phyloP scores from a whole-genome alignment of 805 yeast genomes.

The Teunomyces gatunensis region DNA sequence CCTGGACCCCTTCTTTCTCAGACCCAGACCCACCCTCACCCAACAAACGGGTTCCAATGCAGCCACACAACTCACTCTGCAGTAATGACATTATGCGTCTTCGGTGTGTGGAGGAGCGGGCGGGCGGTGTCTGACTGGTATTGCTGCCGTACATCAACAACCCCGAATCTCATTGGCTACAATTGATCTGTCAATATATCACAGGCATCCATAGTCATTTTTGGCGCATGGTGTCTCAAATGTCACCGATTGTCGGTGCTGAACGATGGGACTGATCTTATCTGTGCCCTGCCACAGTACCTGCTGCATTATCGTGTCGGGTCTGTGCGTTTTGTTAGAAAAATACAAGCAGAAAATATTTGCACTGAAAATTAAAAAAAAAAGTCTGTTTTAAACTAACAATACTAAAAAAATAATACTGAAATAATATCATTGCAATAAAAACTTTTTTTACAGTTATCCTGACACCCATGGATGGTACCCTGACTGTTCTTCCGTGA shows the following conservation, averaged over 20 bases:
- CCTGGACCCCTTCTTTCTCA: neutral
- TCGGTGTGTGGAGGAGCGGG: too few species aligned
- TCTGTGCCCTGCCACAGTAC: slow-evolving; percentile 1
- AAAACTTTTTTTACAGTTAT: too few species aligned
- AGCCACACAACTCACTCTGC: too few species aligned
- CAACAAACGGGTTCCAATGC: neutral
- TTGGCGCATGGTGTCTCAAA: neutral
- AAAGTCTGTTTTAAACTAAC: neutral
- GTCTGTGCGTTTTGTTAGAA: neutral
- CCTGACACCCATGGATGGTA: too few species aligned
- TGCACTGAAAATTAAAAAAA: neutral
- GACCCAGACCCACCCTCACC: neutral
- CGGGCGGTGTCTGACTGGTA: too few species aligned
- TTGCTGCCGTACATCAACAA: neutral
- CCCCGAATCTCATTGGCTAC: too few species aligned
- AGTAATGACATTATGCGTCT: too few species aligned
- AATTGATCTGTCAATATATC: too few species aligned
- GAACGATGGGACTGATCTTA: neutral
- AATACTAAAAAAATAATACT: neutral
- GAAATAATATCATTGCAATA: neutral
- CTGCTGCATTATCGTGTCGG: neutral
- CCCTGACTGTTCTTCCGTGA: too few species aligned
- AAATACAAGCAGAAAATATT: neutral
- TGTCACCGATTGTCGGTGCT: neutral
- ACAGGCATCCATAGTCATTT: too few species aligned